Conservation (phyloP, 73 alveolate genomes). For the Symbiodinium pilosum region DNA sequence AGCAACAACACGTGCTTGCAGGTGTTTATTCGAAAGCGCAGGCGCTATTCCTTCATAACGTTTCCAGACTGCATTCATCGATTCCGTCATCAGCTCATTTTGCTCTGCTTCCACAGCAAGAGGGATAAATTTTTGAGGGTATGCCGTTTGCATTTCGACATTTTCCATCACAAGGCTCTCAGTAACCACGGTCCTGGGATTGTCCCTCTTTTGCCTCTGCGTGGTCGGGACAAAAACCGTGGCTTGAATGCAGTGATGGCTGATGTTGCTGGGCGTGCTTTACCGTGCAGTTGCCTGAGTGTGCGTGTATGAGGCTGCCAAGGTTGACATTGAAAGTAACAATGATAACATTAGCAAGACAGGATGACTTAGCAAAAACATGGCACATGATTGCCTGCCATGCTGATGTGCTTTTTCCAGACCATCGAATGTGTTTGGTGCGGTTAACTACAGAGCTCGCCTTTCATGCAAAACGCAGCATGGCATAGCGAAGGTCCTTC, state of each 20-base stretch:
- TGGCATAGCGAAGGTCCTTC: slow-evolving; percentile 34
- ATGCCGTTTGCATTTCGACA: background rate
- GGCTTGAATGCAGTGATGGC: background rate
- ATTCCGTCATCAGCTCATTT: too few relatives aligned
- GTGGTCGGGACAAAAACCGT: slow-evolving; percentile 90
- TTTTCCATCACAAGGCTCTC: slow-evolving; percentile 49
- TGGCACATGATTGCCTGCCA: too few relatives aligned
- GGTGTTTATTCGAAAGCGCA: slow-evolving; percentile 79
- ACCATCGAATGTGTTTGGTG: background rate
- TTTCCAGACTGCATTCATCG: too few relatives aligned
- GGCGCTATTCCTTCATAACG: slow-evolving; percentile 92
- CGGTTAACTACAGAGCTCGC: background rate
- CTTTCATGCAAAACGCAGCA: background rate
- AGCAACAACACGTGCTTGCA: too few relatives aligned
- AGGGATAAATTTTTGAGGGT: too few relatives aligned
- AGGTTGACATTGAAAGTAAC: too few relatives aligned
- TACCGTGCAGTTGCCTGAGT: too few relatives aligned
- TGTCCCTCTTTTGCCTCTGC: slow-evolving; percentile 74
- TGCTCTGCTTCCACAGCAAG: too few relatives aligned
- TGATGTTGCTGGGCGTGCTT: too few relatives aligned
- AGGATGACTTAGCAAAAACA: too few relatives aligned
- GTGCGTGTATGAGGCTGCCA: too few relatives aligned
- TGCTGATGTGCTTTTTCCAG: background rate
- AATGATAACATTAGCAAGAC: too few relatives aligned
- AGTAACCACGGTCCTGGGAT: slow-evolving; percentile 41